These are phyloP conservation scores for Sugiyamaella boreocaroliniensis DNA, from an alignment of 805 yeast genomes.

Conservation along the genomic window DNA sequence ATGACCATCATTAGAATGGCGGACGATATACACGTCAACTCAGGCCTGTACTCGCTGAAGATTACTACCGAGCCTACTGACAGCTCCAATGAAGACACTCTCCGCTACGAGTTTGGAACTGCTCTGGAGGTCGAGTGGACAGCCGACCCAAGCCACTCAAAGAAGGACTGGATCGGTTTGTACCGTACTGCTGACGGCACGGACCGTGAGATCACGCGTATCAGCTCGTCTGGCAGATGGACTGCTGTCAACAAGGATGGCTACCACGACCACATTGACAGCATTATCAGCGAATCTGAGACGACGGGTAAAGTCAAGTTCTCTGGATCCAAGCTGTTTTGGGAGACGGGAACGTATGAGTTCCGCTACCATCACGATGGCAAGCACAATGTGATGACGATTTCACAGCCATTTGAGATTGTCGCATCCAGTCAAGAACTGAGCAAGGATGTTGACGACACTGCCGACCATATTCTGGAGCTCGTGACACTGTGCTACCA, in stretches of 20 bases:
- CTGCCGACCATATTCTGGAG: constrained; percentile 29
- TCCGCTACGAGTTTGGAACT: constrained; percentile 35
- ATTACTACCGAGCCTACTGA: constrained; percentile 7
- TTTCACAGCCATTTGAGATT: constrained; percentile 62
- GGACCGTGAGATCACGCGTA: constrained; percentile 46
- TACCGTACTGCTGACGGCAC: constrained; percentile 54
- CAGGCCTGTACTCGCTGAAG: constrained; percentile 19
- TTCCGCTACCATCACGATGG: constrained; percentile 62
- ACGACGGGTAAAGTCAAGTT: constrained; percentile 46
- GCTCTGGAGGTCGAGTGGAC: constrained; percentile 51
- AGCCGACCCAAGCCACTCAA: constrained; percentile 43
- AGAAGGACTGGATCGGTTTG: constrained; percentile 70
- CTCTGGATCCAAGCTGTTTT: constrained; percentile 42
- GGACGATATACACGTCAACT: constrained; percentile 25
- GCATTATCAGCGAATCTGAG: constrained; percentile 15
- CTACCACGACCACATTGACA: constrained; percentile 25
- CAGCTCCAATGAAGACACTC: neutral
- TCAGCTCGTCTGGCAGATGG: constrained; percentile 68
- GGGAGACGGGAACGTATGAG: constrained; percentile 69
- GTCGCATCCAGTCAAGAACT: constrained; percentile 33
- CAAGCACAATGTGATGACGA: constrained; percentile 61
- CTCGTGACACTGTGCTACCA: constrained; percentile 20
- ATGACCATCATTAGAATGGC: constrained; percentile 27
- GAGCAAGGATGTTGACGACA: constrained; percentile 23
- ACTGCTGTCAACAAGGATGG: constrained; percentile 36